Conservation (phyloP, 139 green algal species). For the Ettlia oleoabundans region DNA sequence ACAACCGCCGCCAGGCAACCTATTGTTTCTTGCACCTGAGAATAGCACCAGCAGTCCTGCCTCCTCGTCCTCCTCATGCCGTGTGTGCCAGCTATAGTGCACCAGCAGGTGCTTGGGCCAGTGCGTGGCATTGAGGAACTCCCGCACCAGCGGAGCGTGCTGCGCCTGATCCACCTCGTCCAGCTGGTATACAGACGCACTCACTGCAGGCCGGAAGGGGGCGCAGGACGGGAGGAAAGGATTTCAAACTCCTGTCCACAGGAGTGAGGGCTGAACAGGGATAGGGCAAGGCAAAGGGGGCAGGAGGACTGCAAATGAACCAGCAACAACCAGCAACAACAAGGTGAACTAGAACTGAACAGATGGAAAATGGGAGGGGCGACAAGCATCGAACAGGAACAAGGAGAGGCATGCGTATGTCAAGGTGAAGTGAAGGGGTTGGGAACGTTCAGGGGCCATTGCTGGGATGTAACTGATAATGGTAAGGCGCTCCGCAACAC, state of each 20-base stretch:
- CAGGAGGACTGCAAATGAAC: no score
- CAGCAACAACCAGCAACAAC: no score
- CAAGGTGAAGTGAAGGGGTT: no score
- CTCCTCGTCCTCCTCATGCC: constrained; percentile 65
- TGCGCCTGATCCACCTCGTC: constrained; percentile 43
- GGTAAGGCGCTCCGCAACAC: no score
- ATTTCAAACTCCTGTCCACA: not conserved
- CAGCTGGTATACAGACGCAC: constrained; percentile 47
- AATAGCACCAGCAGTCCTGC: constrained; percentile 65
- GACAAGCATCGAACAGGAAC: not conserved
- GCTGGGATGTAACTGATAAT: no score
- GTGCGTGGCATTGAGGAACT: constrained; percentile 67
- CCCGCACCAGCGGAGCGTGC: constrained; percentile 54
- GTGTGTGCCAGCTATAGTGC: constrained; percentile 58
- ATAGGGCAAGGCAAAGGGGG: no score
- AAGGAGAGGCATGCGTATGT: no score
- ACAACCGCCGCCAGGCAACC: not conserved
- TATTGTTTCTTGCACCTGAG: not conserved
- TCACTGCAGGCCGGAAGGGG: not conserved
- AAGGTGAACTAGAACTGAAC: no score
- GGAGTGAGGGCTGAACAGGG: not conserved
- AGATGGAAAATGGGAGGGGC: not conserved
- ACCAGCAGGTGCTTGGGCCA: constrained; percentile 85
- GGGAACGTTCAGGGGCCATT: no score
- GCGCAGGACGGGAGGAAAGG: not conserved